These are phyloP conservation scores for Crithidia expoeki DNA, from an alignment of 208 protist genomes.

Conservation along the genomic window DNA sequence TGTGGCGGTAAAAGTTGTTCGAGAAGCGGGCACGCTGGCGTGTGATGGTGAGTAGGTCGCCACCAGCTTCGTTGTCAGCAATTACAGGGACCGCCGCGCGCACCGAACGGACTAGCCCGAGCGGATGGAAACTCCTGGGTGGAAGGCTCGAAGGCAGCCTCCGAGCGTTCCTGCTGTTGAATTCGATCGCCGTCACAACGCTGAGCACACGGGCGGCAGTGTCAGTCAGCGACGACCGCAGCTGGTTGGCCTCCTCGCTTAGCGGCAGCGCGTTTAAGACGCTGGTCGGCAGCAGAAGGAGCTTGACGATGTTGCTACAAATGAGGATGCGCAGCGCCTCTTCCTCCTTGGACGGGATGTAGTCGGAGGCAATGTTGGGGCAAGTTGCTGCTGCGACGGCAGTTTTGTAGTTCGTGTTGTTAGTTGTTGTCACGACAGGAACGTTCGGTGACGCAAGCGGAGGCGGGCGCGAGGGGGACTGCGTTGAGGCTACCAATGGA, in stretches of 20 bases:
- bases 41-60: constrained; percentile 4
- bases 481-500: constrained; percentile 9
- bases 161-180: constrained; percentile 19
- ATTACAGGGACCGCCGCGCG: constrained; percentile 5
- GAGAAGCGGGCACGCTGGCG: constrained; percentile 50
- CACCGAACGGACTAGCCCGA: constrained; percentile 3
- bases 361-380: constrained; percentile 11
- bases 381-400: background rate
- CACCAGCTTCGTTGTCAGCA: background rate
- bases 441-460: background rate
- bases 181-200: constrained; percentile 41
- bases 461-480: background rate
- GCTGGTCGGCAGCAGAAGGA: constrained; percentile 79
- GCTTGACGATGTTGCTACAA: constrained; percentile 78
- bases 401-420: background rate
- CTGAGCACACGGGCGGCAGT: constrained; percentile 41
- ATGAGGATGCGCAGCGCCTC: constrained; percentile 69
- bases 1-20: constrained; percentile 65
- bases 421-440: background rate
- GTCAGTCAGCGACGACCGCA: constrained; percentile 45
- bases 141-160: constrained; percentile 2
- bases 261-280: constrained; percentile 51
- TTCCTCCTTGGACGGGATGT: constrained; percentile 66
- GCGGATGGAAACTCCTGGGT: background rate
- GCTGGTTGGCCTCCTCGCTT: constrained; percentile 32